Conservation (phyloP, 2,329 filamentous ascomycete genomes). For the Colletotrichum sp. region DNA sequence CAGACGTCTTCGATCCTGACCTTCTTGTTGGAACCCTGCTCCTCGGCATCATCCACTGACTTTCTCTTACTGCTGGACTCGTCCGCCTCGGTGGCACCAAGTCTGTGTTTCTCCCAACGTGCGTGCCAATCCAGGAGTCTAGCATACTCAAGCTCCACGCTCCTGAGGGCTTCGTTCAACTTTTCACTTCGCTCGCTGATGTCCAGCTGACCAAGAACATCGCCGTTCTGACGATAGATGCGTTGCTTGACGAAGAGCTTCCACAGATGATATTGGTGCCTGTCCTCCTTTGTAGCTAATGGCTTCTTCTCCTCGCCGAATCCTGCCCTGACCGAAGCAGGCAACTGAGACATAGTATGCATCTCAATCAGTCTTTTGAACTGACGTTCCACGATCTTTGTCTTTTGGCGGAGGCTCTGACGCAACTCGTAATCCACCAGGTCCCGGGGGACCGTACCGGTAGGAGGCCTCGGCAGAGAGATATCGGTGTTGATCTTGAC, state of each 20-base stretch:
- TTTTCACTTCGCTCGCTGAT: slow-evolving; percentile 72
- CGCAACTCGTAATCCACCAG: slow-evolving; percentile 65
- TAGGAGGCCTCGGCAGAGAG: slow-evolving; percentile 52
- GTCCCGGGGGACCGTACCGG: slow-evolving; percentile 40
- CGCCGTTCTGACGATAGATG: slow-evolving; percentile 76
- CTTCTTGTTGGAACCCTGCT: slow-evolving; percentile 47
- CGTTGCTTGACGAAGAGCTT: slow-evolving; percentile 77
- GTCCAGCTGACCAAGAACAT: slow-evolving; percentile 74
- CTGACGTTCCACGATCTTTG: slow-evolving; percentile 79
- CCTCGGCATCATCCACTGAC: slow-evolving; percentile 32
- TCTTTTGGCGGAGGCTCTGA: slow-evolving; percentile 60
- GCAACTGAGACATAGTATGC: slow-evolving; percentile 69
- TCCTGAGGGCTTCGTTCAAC: slow-evolving; percentile 71
- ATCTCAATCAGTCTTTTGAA: slow-evolving; percentile 79
- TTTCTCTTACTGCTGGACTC: slow-evolving; percentile 52
- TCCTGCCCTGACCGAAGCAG: slow-evolving; percentile 59
- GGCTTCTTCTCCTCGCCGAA: slow-evolving; percentile 47
- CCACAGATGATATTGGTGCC: slow-evolving; percentile 74
- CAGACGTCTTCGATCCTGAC: slow-evolving; percentile 38
- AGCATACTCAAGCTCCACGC: slow-evolving; percentile 77
- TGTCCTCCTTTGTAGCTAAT: slow-evolving; percentile 56
- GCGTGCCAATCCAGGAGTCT: slow-evolving; percentile 61
- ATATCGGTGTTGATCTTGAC: slow-evolving; percentile 61
- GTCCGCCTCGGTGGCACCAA: slow-evolving; percentile 9
- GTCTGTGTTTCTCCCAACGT: slow-evolving; percentile 35